Percentiles rank a stretch among this genome's conserved stretches.
Evolutionary conservation across 208 protist species (phyloP).

Genomic region (Acanthamoeba lenticulata): DNA sequence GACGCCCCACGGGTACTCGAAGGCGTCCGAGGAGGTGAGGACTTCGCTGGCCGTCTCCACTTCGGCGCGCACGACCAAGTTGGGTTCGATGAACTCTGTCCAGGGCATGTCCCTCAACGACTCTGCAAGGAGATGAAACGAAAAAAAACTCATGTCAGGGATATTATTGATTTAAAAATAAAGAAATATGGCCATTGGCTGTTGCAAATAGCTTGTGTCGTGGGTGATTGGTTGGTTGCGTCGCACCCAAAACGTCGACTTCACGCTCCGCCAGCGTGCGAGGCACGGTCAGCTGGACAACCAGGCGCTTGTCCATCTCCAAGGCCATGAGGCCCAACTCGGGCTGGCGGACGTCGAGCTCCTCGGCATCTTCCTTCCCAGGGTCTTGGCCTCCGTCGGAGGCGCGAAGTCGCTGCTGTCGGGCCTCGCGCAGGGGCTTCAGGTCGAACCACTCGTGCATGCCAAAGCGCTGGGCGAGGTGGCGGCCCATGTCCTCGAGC

Average conservation of each 20-base stretch:
- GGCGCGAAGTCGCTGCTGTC: too few species aligned
- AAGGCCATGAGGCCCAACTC: not conserved
- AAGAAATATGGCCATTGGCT: too few species aligned
- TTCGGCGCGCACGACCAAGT: not conserved
- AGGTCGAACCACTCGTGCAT: not conserved
- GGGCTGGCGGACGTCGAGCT: not conserved
- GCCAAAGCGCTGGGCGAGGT: not conserved
- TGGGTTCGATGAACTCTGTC: constrained; percentile 11
- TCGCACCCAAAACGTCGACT: not conserved
- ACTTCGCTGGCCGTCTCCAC: not conserved
- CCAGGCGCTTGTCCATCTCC: not conserved
- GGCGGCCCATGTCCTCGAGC: not conserved
- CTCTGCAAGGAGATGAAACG: too few species aligned
- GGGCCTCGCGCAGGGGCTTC: not conserved
- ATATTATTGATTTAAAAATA: too few species aligned
- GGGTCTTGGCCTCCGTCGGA: not conserved
- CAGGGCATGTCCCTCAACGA: not conserved
- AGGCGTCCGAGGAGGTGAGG: not conserved
- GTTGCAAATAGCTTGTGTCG: too few species aligned
- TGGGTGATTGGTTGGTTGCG: too few species aligned
- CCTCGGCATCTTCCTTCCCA: not conserved
- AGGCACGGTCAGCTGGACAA: not conserved
- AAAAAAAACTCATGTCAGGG: too few species aligned
- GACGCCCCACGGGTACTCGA: constrained; percentile 6
- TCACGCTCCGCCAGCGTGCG: not conserved